phyloP scores from a whole-genome alignment of 768 basidiomycete genomes.

The Panellus pusillus region DNA sequence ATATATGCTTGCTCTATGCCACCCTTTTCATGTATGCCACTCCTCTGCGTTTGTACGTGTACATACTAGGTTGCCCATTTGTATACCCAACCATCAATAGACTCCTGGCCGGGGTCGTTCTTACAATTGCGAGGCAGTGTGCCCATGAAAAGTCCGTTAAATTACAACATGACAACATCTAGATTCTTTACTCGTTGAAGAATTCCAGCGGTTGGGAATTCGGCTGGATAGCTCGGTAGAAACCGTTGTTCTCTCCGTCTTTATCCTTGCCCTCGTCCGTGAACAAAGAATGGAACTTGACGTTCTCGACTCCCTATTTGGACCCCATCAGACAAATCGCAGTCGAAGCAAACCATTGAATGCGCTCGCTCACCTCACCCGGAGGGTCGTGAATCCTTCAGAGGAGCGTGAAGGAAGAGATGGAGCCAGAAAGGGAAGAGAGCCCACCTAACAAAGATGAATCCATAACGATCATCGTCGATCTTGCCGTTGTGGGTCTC shows the following conservation, averaged over 20 bases:
- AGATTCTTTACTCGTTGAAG: conserved; percentile 58
- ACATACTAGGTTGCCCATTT: conserved; percentile 14
- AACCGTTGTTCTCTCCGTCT: conserved; percentile 45
- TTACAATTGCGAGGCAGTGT: not conserved
- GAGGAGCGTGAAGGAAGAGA: conserved; percentile 1
- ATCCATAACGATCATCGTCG: conserved; percentile 27
- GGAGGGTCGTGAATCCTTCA: conserved; percentile 74
- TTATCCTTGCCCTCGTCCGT: conserved; percentile 57
- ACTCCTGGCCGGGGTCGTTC: conserved; percentile 19
- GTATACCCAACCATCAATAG: conserved; percentile 20
- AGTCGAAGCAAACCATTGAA: not conserved
- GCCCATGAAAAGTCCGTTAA: not conserved
- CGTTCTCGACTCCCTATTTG: conserved; percentile 60
- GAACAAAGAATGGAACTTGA: conserved; percentile 71
- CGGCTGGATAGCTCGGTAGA: conserved; percentile 67
- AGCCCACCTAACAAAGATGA: conserved; percentile 8
- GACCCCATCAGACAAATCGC: not conserved
- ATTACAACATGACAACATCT: not conserved
- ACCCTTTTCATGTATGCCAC: conserved; percentile 12
- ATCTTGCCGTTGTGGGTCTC: conserved; percentile 60
- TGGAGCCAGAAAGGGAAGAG: not conserved
- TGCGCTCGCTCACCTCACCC: conserved; percentile 53
- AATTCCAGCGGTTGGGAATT: conserved; percentile 59
- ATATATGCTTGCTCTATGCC: conserved; percentile 21
- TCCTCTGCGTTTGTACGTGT: conserved; percentile 8